A percentile compares a stretch with the other conserved stretches of the same genome.
Conservation (phyloP, 2,329 filamentous ascomycete genomes). For the Alternaria conjuncta region DNA sequence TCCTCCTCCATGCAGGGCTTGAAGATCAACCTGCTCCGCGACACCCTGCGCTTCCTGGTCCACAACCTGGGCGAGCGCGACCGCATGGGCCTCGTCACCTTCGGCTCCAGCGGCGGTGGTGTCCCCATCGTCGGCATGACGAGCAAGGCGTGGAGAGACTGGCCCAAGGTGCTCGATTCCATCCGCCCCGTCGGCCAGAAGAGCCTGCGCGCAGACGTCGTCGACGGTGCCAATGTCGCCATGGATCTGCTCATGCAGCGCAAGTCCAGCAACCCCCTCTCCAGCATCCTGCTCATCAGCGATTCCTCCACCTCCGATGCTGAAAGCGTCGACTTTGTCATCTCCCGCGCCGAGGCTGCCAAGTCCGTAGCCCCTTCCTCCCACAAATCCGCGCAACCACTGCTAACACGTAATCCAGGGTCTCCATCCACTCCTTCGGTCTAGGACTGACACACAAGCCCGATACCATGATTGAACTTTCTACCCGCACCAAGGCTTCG, state of each 20-base stretch:
- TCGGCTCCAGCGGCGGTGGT: slow-evolving; percentile 90
- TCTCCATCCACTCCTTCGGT: slow-evolving; percentile 95
- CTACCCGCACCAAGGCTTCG: slow-evolving; percentile 91
- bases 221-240: slow-evolving; percentile 95
- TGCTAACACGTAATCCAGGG: slow-evolving; percentile 59
- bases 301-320: slow-evolving; percentile 93
- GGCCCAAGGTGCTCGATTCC: slow-evolving; percentile 82
- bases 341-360: slow-evolving; percentile 93
- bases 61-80: slow-evolving; percentile 88
- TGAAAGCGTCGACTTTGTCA: slow-evolving; percentile 96
- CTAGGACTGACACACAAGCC: slow-evolving; percentile 97
- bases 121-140: slow-evolving; percentile 98
- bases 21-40: slow-evolving; percentile 92
- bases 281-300: slow-evolving; percentile 94
- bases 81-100: slow-evolving; percentile 96
- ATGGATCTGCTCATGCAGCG: slow-evolving; percentile 99
- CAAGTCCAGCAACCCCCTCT: slow-evolving; percentile 93
- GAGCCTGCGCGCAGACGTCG: slow-evolving; percentile 93
- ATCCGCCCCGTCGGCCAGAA: slow-evolving; percentile 96
- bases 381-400: background rate
- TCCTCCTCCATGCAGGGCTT: slow-evolving; percentile 99
- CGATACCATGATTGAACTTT: slow-evolving; percentile 98
- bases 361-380: slow-evolving; percentile 67
- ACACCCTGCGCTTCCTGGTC: slow-evolving; percentile 91
- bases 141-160: slow-evolving; percentile 90